phyloP scores from a whole-genome alignment of 2,329 filamentous ascomycete genomes.

The Rutstroemia sp. region DNA sequence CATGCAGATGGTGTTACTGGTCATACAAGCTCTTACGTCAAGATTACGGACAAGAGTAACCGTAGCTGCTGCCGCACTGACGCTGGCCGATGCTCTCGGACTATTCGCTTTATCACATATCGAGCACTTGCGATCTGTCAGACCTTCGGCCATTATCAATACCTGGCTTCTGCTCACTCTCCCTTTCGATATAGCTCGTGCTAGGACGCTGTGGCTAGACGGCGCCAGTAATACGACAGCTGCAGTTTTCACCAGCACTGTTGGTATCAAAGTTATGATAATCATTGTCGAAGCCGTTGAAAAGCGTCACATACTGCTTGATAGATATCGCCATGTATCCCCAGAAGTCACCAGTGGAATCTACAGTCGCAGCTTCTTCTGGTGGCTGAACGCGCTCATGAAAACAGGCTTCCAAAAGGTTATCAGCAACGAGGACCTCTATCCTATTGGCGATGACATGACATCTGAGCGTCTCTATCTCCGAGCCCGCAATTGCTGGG shows the following conservation, averaged over 20 bases:
- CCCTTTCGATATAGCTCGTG: slow-evolving; percentile 20
- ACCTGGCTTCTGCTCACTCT: slow-evolving; percentile 23
- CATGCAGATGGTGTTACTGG: slow-evolving; percentile 15
- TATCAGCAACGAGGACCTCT: slow-evolving; percentile 31
- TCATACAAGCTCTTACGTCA: slow-evolving; percentile 10
- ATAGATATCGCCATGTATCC: slow-evolving; percentile 24
- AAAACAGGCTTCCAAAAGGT: slow-evolving; percentile 31
- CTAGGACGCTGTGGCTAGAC: slow-evolving; percentile 21
- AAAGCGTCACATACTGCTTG: slow-evolving; percentile 32
- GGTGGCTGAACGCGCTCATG: slow-evolving; percentile 35
- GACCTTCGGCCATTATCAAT: slow-evolving; percentile 21
- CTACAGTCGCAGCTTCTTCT: slow-evolving; percentile 33
- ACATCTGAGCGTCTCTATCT: slow-evolving; percentile 10
- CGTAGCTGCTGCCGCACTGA: slow-evolving; percentile 15
- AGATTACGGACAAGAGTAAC: slow-evolving; percentile 13
- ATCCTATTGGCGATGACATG: slow-evolving; percentile 29
- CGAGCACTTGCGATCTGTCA: slow-evolving; percentile 22
- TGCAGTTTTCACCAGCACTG: slow-evolving; percentile 31
- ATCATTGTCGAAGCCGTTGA: slow-evolving; percentile 32
- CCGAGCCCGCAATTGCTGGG: slow-evolving; percentile 15
- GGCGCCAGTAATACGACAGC: slow-evolving; percentile 26
- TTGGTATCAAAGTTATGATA: slow-evolving; percentile 31
- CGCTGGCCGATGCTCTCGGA: slow-evolving; percentile 15
- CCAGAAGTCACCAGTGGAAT: slow-evolving; percentile 35
- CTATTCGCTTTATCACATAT: slow-evolving; percentile 19